Percentiles rank a stretch among this genome's conserved stretches.
These are phyloP conservation scores for Paspalum notatum DNA, from an alignment of 176 grass and related monocot genomes.

Conservation along the genomic window DNA sequence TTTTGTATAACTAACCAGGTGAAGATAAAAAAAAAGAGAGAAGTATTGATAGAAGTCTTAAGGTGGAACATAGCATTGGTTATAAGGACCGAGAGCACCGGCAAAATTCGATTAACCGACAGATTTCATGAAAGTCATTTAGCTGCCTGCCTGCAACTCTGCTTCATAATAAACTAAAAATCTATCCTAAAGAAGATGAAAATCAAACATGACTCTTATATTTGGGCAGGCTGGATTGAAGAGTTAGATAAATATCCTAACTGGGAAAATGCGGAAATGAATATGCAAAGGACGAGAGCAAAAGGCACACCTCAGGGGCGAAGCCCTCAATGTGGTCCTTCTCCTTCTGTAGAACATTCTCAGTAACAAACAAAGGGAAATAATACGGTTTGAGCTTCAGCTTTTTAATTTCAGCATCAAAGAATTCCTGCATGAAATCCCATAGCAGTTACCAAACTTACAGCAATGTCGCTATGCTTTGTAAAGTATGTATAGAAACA, in stretches of 20 bases:
- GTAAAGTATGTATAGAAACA: constrained; percentile 6
- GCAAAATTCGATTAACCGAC: neutral
- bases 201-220: neutral
- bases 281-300: constrained; percentile 4
- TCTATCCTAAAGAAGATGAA: neutral
- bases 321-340: constrained; percentile 99
- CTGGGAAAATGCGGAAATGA: neutral
- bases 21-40: neutral
- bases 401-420: constrained; percentile 93
- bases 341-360: constrained; percentile 94
- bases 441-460: constrained; percentile 7
- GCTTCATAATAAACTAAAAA: neutral
- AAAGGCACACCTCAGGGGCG: constrained; percentile 79
- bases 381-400: constrained; percentile 86
- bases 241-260: neutral
- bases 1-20: neutral
- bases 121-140: neutral
- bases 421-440: constrained; percentile 74
- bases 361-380: constrained; percentile 97
- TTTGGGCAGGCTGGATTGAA: neutral
- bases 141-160: neutral
- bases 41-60: neutral
- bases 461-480: neutral
- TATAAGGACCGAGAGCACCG: neutral
- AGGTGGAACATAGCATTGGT: constrained; percentile 1